These are phyloP conservation scores for Hypericum androsaemum DNA, from an alignment of 345 rosid genomes.

Conservation along the genomic window DNA sequence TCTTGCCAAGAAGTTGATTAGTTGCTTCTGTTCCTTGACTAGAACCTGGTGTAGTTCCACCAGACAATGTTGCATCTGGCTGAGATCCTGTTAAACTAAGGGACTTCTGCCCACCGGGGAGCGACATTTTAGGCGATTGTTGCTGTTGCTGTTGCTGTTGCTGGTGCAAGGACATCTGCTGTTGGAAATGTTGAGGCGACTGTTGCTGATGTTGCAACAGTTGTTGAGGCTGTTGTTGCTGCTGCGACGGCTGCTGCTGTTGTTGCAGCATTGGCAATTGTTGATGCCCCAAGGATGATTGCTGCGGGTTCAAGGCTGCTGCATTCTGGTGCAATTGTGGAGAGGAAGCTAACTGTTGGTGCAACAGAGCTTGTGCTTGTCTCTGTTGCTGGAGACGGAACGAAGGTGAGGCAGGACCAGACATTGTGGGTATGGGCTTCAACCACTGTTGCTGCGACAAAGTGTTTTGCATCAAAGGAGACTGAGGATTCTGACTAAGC, in stretches of 20 bases:
- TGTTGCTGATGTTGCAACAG: conserved; percentile 25
- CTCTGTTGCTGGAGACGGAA: conserved; percentile 59
- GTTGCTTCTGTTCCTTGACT: conserved; percentile 98
- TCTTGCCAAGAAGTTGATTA: conserved; percentile 93
- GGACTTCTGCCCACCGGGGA: conserved; percentile 70
- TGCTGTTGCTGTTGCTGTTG: conserved; percentile 27
- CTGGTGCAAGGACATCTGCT: conserved; percentile 20
- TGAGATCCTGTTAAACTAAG: conserved; percentile 93
- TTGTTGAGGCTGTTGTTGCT: conserved; percentile 31
- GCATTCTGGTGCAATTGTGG: conserved; percentile 63
- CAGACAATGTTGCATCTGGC: conserved; percentile 93
- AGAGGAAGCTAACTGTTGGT: conserved; percentile 63
- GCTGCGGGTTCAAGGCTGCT: conserved; percentile 63
- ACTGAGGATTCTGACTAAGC: conserved; percentile 67
- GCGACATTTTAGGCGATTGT: conserved; percentile 60
- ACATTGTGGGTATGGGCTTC: conserved; percentile 66
- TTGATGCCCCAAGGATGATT: conserved; percentile 31
- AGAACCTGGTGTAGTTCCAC: conserved; percentile 94
- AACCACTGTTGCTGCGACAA: conserved; percentile 80
- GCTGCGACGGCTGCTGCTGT: conserved; percentile 20
- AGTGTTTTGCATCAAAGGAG: conserved; percentile 53
- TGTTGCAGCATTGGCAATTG: conserved; percentile 22
- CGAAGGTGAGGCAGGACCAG: conserved; percentile 64
- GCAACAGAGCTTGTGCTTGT: conserved; percentile 46
- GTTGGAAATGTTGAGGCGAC: conserved; percentile 23